These are phyloP conservation scores for Cucurbita maxima DNA, from an alignment of 306 rosid genomes.

Conservation along the genomic window DNA sequence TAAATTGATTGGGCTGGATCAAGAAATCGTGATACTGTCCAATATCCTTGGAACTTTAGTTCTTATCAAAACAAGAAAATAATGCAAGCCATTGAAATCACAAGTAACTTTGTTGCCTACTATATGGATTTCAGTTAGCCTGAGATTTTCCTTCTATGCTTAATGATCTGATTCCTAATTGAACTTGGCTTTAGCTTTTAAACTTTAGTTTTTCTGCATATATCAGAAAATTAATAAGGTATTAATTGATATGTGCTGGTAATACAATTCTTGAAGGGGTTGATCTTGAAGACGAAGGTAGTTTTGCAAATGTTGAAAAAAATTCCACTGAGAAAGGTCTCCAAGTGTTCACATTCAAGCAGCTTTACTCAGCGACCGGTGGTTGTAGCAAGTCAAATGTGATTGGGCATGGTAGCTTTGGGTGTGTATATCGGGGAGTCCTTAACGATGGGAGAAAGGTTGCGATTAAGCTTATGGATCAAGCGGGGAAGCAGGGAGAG, in stretches of 20 bases:
- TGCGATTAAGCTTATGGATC: slow-evolving; percentile 83
- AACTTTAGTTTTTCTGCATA: slow-evolving; percentile 1
- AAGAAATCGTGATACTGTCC: background rate
- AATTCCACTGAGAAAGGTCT: slow-evolving; percentile 48
- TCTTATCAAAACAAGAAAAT: too few species aligned
- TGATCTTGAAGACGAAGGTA: slow-evolving; percentile 29
- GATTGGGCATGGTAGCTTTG: slow-evolving; percentile 83
- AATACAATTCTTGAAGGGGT: slow-evolving; percentile 32
- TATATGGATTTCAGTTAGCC: background rate
- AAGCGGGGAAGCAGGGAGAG: slow-evolving; percentile 83
- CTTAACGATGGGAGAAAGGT: slow-evolving; percentile 70
- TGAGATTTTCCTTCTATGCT: background rate
- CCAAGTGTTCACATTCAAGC: slow-evolving; percentile 77
- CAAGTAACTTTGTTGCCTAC: background rate
- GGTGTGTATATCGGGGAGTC: slow-evolving; percentile 77
- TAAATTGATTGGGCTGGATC: background rate
- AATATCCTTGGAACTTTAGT: too few species aligned
- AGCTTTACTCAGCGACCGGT: slow-evolving; percentile 76
- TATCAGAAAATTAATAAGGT: slow-evolving; percentile 14
- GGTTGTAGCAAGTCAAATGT: slow-evolving; percentile 88
- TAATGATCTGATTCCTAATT: background rate
- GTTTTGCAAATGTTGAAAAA: slow-evolving; percentile 40
- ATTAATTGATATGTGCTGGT: slow-evolving; percentile 12
- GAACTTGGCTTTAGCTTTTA: background rate
- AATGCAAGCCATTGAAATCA: background rate